Evolutionary conservation across 2,329 filamentous ascomycete genomes (phyloP), one percentile per base, ranked within the genome.

Genomic region (Pseudogymnoascus verrucosus): DNA sequence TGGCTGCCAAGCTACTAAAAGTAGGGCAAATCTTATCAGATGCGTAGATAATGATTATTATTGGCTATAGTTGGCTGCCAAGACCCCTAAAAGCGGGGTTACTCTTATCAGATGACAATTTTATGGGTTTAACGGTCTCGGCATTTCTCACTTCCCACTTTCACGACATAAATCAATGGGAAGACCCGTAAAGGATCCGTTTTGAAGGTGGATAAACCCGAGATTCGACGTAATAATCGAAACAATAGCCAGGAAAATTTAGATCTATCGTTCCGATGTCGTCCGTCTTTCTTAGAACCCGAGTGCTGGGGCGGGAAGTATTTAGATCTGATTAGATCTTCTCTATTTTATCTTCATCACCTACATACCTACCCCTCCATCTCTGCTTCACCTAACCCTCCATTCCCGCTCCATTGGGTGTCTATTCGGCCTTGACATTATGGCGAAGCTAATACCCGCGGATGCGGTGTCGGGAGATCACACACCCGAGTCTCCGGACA

Each of bases 251-350:
- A 5, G 26, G 23, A 21, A 51, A 51, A 51, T 51, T 26, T 28
- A 28, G 4, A 51, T 51, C 6, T 21, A n/a, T 8, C 11, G 12
- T 28, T 51, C 44, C 44, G 19, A 16, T 51, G 23, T 51, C 42
- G 42, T 51, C 44, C n/a, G 44, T 11, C 44, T 12, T 57, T 34
- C 26, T 2, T 12, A 31, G 31, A 28, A 10, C n/a, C 28, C 51
- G n/a, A 19, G 51, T 11, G 8, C 28, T 31, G 10, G 28, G 28
- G 28, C 28, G 28, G 31, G 31, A 4, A 34, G 31, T 34, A 34
- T 34, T 54, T 7, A n/a, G 23, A 54, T 54, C 47, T 54, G 47
- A 54, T 54, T 28, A 54, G 47, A 54, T 54, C 26, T 54, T 54
- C 47, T 16, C 12, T 54, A 4, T 31, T 31, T 11, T 10, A 54